phyloP scores from a whole-genome alignment of 202 grass and related monocot species.

The Dendrocalamus latiflorus region DNA sequence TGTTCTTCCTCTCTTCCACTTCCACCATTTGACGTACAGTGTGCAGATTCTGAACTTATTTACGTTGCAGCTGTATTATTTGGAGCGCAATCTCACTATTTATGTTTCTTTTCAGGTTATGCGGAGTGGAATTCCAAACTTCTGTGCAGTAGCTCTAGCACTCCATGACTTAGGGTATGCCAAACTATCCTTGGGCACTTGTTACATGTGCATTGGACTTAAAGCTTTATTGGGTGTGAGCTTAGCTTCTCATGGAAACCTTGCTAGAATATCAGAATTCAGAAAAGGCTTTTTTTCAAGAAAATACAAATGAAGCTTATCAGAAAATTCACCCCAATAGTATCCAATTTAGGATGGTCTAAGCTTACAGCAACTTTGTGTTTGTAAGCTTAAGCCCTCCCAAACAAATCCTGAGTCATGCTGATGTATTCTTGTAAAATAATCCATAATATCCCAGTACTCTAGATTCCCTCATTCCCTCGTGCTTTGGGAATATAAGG shows the following conservation, averaged over 20 bases:
- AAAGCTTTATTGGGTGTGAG: not conserved
- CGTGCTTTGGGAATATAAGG: not conserved
- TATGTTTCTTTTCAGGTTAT: slow-evolving; percentile 59
- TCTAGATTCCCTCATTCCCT: not conserved
- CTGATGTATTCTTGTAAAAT: not conserved
- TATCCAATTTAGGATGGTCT: not conserved
- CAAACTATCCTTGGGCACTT: slow-evolving; percentile 3
- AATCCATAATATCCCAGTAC: not conserved
- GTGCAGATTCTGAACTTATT: slow-evolving; percentile 1
- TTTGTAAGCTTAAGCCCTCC: not conserved
- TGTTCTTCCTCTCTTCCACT: not conserved
- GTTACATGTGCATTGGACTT: slow-evolving; percentile 7
- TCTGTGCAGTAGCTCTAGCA: slow-evolving; percentile 96
- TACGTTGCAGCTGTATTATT: not conserved
- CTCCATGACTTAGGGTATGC: slow-evolving; percentile 88
- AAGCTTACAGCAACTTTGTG: not conserved
- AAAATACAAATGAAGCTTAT: slow-evolving; percentile 4
- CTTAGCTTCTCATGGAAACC: slow-evolving; percentile 3
- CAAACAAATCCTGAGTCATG: not conserved
- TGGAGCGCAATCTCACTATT: not conserved
- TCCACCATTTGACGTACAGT: not conserved
- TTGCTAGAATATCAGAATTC: not conserved
- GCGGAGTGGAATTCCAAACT: slow-evolving; percentile 97
- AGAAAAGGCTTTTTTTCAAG: not conserved
- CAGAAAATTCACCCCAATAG: not conserved